phyloP scores from a whole-genome alignment of 805 yeast genomes.

The Wickerhamomyces bovis region DNA sequence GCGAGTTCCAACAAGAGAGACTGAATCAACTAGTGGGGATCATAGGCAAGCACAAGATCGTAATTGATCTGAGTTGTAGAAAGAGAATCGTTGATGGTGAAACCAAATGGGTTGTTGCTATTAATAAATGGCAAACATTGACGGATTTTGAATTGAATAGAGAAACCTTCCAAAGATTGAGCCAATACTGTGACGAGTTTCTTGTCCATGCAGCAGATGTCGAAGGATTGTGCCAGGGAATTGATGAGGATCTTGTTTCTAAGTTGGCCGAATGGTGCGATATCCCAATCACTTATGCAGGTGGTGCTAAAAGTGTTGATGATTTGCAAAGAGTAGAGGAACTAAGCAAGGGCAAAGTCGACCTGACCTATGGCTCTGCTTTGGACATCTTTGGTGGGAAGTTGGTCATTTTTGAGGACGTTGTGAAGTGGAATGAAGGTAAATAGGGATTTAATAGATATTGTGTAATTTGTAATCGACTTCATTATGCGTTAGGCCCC shows the following conservation, averaged over 20 bases:
- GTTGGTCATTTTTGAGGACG: conserved; percentile 68
- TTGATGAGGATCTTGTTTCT: conserved; percentile 71
- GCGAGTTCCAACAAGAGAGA: conserved; percentile 44
- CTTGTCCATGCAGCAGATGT: conserved; percentile 97
- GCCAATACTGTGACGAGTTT: conserved; percentile 75
- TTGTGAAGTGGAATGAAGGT: conserved; percentile 65
- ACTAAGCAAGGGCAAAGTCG: conserved; percentile 78
- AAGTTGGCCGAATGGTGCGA: conserved; percentile 76
- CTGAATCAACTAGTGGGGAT: conserved; percentile 40
- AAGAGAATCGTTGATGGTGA: conserved; percentile 22
- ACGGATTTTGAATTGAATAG: conserved; percentile 56
- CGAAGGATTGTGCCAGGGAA: conserved; percentile 92
- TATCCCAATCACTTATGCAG: conserved; percentile 87
- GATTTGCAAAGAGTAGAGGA: conserved; percentile 64
- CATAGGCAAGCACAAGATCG: conserved; percentile 65
- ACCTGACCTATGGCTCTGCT: conserved; percentile 88
- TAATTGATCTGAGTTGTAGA: conserved; percentile 87
- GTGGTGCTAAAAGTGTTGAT: conserved; percentile 76
- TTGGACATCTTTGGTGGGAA: conserved; percentile 92
- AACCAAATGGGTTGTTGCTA: conserved; percentile 83
- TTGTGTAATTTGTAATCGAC: too few relatives aligned
- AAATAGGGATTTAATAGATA: too few relatives aligned
- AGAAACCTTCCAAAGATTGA: conserved; percentile 47
- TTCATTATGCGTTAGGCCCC: too few relatives aligned
- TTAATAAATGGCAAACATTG: conserved; percentile 93